phyloP scores from a whole-genome alignment of 257 asterid species.

The Solanum peruvianum region DNA sequence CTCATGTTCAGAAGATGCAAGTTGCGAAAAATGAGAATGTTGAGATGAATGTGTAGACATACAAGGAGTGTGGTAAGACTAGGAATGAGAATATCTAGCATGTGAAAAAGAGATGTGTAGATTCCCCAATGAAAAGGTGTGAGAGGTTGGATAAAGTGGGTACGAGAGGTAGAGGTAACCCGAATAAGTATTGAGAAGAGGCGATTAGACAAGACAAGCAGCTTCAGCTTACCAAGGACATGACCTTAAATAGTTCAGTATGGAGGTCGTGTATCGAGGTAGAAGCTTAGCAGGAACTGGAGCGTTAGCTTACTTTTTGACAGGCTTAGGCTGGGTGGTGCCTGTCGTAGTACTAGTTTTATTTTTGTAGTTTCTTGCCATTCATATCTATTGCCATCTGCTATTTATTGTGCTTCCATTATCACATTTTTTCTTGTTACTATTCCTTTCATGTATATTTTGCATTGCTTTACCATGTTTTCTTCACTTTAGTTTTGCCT shows the following conservation, averaged over 20 bases:
- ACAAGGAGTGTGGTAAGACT: not conserved
- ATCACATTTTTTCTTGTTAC: not conserved
- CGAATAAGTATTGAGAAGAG: not conserved
- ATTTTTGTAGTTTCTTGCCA: not conserved
- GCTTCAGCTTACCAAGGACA: not conserved
- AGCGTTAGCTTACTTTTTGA: not conserved
- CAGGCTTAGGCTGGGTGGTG: not conserved
- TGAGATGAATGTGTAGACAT: not conserved
- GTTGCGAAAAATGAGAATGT: not conserved
- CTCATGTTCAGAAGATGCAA: not conserved
- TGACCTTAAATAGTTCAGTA: not conserved
- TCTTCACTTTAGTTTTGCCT: not conserved
- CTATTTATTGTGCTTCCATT: not conserved
- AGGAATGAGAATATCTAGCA: not conserved
- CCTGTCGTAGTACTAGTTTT: not conserved
- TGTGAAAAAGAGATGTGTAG: not conserved
- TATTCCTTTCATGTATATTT: not conserved
- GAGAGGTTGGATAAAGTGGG: not conserved
- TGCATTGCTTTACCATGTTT: not conserved
- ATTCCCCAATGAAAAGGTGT: not conserved
- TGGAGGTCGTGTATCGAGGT: not conserved
- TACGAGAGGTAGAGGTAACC: not conserved
- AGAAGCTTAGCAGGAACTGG: not conserved
- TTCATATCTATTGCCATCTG: not conserved
- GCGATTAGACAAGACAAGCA: not conserved